Conservation (phyloP, 2,329 filamentous ascomycete species). For the Botrytis deweyae region DNA sequence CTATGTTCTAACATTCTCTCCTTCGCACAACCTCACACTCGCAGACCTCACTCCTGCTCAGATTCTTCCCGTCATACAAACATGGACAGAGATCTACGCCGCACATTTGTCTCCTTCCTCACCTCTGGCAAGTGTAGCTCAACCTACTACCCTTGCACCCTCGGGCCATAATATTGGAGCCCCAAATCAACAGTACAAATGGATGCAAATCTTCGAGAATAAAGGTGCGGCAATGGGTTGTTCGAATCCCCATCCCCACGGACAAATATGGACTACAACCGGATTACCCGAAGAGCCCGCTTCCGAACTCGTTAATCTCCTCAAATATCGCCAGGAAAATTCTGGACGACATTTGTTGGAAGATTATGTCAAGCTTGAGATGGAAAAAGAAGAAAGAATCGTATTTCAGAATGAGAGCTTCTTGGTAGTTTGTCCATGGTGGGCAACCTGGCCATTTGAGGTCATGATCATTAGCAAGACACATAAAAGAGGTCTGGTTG, state of each 20-base stretch:
- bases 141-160: conserved; percentile 46
- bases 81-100: conserved; percentile 89
- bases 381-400: conserved; percentile 77
- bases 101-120: conserved; percentile 73
- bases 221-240: conserved; percentile 98
- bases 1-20: conserved; percentile 94
- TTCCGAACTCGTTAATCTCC: conserved; percentile 74
- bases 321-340: conserved; percentile 73
- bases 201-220: conserved; percentile 99
- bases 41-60: conserved; percentile 79
- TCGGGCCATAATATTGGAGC: conserved; percentile 44
- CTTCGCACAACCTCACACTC: conserved; percentile 85
- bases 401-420: conserved; percentile 87
- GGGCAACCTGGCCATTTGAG: conserved; percentile 97
- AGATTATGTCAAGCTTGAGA: conserved; percentile 79
- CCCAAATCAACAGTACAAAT: conserved; percentile 77
- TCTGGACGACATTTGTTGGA: conserved; percentile 72
- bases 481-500: conserved; percentile 81
- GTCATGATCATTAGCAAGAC: conserved; percentile 83
- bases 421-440: conserved; percentile 91
- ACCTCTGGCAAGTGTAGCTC: conserved; percentile 52
- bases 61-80: conserved; percentile 80
- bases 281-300: conserved; percentile 85
- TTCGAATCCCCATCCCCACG: conserved; percentile 96
- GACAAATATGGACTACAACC: conserved; percentile 94